Conservation (phyloP, 805 yeast species). For the Zygosaccharomyces bailii region DNA sequence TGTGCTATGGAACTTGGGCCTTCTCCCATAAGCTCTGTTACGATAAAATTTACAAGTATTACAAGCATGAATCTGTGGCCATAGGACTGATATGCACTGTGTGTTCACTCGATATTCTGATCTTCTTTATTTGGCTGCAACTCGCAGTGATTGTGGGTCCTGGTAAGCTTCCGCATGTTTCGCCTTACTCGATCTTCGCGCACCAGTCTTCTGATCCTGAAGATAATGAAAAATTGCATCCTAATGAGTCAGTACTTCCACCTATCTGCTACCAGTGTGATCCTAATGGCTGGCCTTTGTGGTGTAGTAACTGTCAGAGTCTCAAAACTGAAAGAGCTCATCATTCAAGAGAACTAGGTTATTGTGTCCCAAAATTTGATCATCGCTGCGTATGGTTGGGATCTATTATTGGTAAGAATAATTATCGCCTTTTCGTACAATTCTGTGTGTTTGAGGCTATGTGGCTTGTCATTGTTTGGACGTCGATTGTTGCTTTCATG, state of each 20-base stretch:
- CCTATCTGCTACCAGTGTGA: constrained; percentile 69
- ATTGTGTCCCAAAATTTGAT: constrained; percentile 73
- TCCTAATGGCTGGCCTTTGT: constrained; percentile 67
- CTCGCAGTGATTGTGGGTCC: constrained; percentile 24
- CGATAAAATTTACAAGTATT: constrained; percentile 17
- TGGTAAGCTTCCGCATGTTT: constrained; percentile 27
- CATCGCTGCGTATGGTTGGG: constrained; percentile 85
- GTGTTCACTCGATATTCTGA: constrained; percentile 14
- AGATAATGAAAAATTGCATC: not conserved
- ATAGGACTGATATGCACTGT: constrained; percentile 25
- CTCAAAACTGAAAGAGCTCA: constrained; percentile 66
- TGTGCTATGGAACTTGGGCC: constrained; percentile 45
- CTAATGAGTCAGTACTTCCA: constrained; percentile 36
- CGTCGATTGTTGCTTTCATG: constrained; percentile 38
- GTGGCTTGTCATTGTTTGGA: constrained; percentile 40
- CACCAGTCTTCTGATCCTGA: constrained; percentile 4
- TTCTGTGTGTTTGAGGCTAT: constrained; percentile 41
- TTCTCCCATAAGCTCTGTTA: constrained; percentile 46
- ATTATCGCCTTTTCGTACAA: constrained; percentile 58
- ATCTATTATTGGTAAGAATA: constrained; percentile 61
- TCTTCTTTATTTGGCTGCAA: constrained; percentile 24
- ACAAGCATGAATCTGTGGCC: constrained; percentile 17
- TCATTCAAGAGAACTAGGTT: constrained; percentile 55
- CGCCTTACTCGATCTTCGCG: constrained; percentile 24
- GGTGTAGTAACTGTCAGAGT: constrained; percentile 66